Evolutionary conservation across 768 basidiomycete species (phyloP), one percentile per base, ranked within the genome.

Genomic region (Collybiopsis confluens): DNA sequence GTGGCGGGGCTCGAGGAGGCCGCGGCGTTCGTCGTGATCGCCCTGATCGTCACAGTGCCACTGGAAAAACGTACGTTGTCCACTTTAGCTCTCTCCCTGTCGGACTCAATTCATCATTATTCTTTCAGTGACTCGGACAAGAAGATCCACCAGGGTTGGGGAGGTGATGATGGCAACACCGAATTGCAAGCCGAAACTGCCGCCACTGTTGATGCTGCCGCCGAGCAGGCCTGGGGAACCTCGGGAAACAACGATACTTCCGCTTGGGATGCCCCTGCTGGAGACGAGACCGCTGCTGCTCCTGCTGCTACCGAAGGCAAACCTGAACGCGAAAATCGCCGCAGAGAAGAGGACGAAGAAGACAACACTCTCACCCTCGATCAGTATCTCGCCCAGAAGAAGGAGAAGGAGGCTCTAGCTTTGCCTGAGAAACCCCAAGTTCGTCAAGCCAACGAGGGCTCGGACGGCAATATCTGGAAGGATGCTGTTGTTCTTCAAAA

Each of bases 331-430:
- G 70, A 63, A 18, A 61, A 57, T 40, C 75, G 70, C 43, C 57
- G 68, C 4, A 71, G 71, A 65, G 78, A 70, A 60, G 81, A 85
- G 51, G 92, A 94, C 61, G 92, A 94, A 65, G 90, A 93, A 68
- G 92, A 95, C 70, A 91, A 93, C 72, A 93, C 91, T 41, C 81
- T 97, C 64, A 95, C 95, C 38, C 80, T 94, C 65, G 95, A 97
- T 47, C 88, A 98, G 68, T 98, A 94, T 75, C 77, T 90, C 56
- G 88, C 92, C 61, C 84, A 92, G 71, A 76, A 88, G 69, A 84
- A 81, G 68, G 85, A 86, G 58, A 79, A 77, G 64, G 79, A 80
- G 1, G 64, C 63, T 23, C 58, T 18, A n/a, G 40, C 76, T 42
- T 64, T 69, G 63, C 69, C 92, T 43, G 90, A 88, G 64, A 91